Evolutionary conservation across 495 filamentous ascomycete genomes (phyloP).

Genomic region (Neurospora discreta): DNA sequence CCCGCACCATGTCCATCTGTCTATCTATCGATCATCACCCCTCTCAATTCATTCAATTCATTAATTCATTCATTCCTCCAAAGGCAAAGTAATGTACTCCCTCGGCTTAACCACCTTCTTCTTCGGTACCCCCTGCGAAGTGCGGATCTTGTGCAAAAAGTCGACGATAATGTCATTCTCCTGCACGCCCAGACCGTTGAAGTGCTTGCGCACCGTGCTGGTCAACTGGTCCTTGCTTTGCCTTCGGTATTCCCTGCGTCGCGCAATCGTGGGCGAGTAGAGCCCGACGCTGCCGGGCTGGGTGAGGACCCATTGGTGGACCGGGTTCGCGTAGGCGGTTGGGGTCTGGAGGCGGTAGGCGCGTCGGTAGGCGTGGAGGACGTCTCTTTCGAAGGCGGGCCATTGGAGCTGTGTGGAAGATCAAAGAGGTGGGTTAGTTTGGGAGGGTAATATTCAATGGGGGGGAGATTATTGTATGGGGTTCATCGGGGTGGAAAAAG

Average conservation of each 20-base stretch:
- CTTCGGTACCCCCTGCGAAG: constrained; percentile 23
- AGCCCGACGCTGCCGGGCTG: constrained; percentile 56
- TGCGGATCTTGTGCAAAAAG: constrained; percentile 69
- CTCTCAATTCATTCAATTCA: too few relatives aligned
- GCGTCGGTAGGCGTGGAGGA: constrained; percentile 73
- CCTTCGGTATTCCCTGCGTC: constrained; percentile 47
- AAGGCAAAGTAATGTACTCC: neutral
- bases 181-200: constrained; percentile 71
- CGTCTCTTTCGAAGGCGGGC: constrained; percentile 56
- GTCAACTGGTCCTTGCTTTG: constrained; percentile 71
- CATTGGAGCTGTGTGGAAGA: constrained; percentile 54
- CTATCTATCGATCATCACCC: too few relatives aligned
- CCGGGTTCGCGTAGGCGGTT: constrained; percentile 55
- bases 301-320: constrained; percentile 61
- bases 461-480: too few relatives aligned
- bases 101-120: constrained; percentile 2
- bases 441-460: neutral
- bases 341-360: constrained; percentile 64
- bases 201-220: constrained; percentile 76
- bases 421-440: constrained; percentile 11
- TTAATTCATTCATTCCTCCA: neutral
- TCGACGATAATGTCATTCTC: constrained; percentile 85
- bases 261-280: constrained; percentile 61
- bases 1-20: neutral
- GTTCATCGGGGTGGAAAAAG: neutral